phyloP scores from a whole-genome alignment of 192 early-diverging fungal species.

The Lobosporangium transversale region DNA sequence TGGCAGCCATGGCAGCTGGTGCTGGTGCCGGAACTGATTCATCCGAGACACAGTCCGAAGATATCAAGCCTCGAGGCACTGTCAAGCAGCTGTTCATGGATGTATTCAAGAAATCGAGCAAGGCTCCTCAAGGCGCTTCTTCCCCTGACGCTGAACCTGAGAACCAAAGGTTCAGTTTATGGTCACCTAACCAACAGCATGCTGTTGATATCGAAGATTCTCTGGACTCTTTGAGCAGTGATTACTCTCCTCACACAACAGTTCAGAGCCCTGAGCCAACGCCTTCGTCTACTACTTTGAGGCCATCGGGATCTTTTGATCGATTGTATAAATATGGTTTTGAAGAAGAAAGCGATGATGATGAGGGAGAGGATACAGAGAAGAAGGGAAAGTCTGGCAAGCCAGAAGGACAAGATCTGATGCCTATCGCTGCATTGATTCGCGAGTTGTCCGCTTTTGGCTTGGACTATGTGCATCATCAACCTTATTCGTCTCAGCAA shows the following conservation, averaged over 20 bases:
- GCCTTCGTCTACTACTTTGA: not conserved
- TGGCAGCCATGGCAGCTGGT: no score
- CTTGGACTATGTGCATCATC: constrained; percentile 11
- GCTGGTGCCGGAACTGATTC: not conserved
- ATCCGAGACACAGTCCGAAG: not conserved
- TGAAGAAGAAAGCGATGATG: not conserved
- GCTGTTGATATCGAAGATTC: not conserved
- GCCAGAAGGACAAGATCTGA: not conserved
- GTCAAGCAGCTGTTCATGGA: constrained; percentile 32
- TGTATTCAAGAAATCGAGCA: constrained; percentile 23
- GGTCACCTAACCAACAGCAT: not conserved
- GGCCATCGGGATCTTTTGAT: constrained; percentile 2
- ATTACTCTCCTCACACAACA: constrained; percentile 1
- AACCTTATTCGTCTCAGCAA: constrained; percentile 1
- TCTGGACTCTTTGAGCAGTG: constrained; percentile 6
- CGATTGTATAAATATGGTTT: not conserved
- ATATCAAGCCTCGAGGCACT: constrained; percentile 17
- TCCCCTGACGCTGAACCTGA: not conserved
- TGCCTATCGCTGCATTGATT: constrained; percentile 12
- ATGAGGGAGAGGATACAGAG: not conserved
- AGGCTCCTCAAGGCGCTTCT: not conserved
- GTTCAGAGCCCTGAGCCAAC: constrained; percentile 1
- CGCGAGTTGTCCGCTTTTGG: constrained; percentile 4
- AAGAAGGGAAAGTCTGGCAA: not conserved
- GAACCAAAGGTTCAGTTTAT: not conserved